Base-by-base conservation (phyloP, 2,329 filamentous ascomycete species). In the Bimuria novae-zelandiae region DNA sequence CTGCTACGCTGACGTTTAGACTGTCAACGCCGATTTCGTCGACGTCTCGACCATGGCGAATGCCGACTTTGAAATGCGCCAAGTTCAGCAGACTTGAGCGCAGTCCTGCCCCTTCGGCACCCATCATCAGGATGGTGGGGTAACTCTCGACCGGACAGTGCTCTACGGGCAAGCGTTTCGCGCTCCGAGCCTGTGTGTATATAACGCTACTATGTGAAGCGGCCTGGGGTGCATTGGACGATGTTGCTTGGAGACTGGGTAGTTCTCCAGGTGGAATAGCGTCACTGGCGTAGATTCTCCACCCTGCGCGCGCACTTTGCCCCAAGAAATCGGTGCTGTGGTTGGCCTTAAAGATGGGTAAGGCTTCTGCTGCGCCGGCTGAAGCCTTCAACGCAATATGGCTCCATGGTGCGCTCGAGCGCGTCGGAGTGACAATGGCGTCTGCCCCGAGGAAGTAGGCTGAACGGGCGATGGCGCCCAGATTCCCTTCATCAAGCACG, bases 401-500 rank as follows among this genome's bases (percentile, higher is more conserved):
- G 7, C 87, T 89, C 55, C 97, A 78, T 0, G 86, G 82, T 0
- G 92, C 89, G 14, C 88, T 85, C 8, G 75, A 88, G 54, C 85
- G 84, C 25, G 82, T 86, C 2, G 90, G 89, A 49, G 96, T 85
- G 2, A 86, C 85, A 17, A 99, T 84, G 4, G 90, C 92, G 50
- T 92, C 89, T 5, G 90, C 88, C 19, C 93, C 93, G n/a, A 97
- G 83, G 72, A 94, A 97, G 66, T 90, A 89, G 2, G 92, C 91
- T 5, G 90, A 90, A 30, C 94, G 89, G 37, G 97, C 81, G 54
- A 97, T 93, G 19, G 87, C 91, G 36, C 94, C 94, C 0, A 97
- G 78, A 68, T 99, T 99, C 22, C 90, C 92, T 0, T 92, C 89
- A 67, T 99, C 93, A 8, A 91, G 76, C 51, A 95, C 86, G 49